phyloP scores from a whole-genome alignment of 2,329 filamentous ascomycete species.

The Fusarium pseudograminearum region DNA sequence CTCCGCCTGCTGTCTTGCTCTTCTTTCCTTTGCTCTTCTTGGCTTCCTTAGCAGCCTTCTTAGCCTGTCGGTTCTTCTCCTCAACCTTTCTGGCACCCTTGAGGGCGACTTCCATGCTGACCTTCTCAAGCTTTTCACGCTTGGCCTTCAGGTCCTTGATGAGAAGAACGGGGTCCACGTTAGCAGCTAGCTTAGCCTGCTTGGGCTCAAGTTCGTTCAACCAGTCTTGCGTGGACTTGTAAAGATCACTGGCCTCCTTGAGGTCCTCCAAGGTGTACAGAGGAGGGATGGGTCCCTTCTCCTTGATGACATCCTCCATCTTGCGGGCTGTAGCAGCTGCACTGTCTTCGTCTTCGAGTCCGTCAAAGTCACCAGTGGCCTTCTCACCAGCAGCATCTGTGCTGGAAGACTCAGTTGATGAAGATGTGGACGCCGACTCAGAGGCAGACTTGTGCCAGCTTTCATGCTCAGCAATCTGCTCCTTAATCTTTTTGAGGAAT shows the following conservation, averaged over 20 bases:
- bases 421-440: constrained; percentile 62
- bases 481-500: constrained; percentile 77
- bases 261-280: constrained; percentile 82
- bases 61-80: constrained; percentile 59
- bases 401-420: constrained; percentile 55
- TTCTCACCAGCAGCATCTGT: constrained; percentile 61
- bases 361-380: constrained; percentile 71
- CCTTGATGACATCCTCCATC: constrained; percentile 59
- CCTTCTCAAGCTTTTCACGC: constrained; percentile 77
- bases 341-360: constrained; percentile 78
- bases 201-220: constrained; percentile 76
- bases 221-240: constrained; percentile 76
- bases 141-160: constrained; percentile 78
- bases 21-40: constrained; percentile 58
- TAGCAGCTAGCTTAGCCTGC: constrained; percentile 76
- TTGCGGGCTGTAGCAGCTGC: constrained; percentile 55
- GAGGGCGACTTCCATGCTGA: constrained; percentile 76
- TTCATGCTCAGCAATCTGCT: constrained; percentile 77
- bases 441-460: constrained; percentile 67
- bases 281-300: constrained; percentile 69
- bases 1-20: constrained; percentile 53
- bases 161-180: constrained; percentile 80
- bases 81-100: constrained; percentile 72
- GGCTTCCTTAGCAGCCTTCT: constrained; percentile 59
- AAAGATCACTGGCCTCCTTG: constrained; percentile 69